Conservation (phyloP, 106 monocot genomes). For the Acorus calamus region DNA sequence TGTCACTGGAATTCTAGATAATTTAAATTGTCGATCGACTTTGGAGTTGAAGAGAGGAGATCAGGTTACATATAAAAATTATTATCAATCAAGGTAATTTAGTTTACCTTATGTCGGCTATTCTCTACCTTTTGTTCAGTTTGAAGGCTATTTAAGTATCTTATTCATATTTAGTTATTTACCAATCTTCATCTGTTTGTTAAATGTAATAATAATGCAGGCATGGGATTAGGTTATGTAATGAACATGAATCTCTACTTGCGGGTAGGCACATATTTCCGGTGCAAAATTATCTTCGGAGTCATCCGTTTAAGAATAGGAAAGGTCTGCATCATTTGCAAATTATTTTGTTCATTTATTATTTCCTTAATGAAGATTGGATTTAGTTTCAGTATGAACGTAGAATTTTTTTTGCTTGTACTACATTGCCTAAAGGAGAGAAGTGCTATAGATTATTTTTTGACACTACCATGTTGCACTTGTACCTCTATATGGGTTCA, state of each 20-base stretch:
- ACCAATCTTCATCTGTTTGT: neutral
- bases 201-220: slow-evolving; percentile 5
- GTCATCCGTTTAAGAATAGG: slow-evolving; percentile 5
- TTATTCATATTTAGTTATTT: neutral
- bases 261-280: slow-evolving; percentile 18
- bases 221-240: slow-evolving; percentile 31
- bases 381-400: neutral
- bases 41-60: slow-evolving; percentile 23
- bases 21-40: slow-evolving; percentile 28
- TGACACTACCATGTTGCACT: too few relatives aligned
- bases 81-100: slow-evolving; percentile 33
- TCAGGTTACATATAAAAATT: slow-evolving; percentile 34
- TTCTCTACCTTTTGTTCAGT: neutral
- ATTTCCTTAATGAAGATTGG: neutral
- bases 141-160: neutral
- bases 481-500: too few relatives aligned
- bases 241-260: slow-evolving; percentile 20
- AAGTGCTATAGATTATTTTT: too few relatives aligned
- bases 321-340: slow-evolving; percentile 20
- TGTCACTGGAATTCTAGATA: slow-evolving; percentile 30
- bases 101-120: too few relatives aligned
- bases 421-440: too few relatives aligned
- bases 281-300: slow-evolving; percentile 30
- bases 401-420: too few relatives aligned
- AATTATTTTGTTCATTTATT: neutral